Conservation (phyloP, 1,284 basidiomycete genomes). For the Trametes polyzona region DNA sequence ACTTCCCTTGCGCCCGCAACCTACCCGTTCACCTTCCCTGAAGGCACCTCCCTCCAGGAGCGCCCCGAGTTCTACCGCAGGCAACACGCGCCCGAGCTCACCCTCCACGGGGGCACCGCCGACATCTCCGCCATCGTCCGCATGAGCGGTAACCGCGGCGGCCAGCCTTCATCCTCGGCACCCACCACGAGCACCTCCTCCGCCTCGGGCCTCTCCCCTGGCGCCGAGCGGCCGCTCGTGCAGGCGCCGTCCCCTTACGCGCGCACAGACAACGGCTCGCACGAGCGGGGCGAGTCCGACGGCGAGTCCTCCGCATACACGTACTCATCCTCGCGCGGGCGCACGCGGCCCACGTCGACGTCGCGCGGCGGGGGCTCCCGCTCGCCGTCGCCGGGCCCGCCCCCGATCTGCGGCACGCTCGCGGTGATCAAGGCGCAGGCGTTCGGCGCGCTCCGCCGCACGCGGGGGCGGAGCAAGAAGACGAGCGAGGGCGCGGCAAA, state of each 20-base stretch:
- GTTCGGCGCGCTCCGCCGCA: conserved; percentile 79
- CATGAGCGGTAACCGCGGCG: conserved; percentile 45
- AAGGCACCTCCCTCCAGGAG: conserved; percentile 54
- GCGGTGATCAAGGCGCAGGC: conserved; percentile 88
- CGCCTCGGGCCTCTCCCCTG: conserved; percentile 48
- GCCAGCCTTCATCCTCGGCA: conserved; percentile 30
- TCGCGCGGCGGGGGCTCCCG: conserved; percentile 61
- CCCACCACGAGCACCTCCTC: conserved; percentile 52
- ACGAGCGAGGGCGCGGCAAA: conserved; percentile 72
- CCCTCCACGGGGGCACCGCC: conserved; percentile 71
- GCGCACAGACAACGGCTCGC: conserved; percentile 51
- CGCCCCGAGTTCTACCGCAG: conserved; percentile 68
- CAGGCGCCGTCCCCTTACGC: conserved; percentile 55
- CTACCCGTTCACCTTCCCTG: conserved; percentile 65
- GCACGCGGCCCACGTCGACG: conserved; percentile 31
- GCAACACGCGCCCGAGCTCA: conserved; percentile 59
- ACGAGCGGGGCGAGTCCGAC: conserved; percentile 55
- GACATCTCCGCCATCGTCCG: conserved; percentile 63
- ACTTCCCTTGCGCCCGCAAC: conserved; percentile 61
- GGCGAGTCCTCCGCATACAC: conserved; percentile 52
- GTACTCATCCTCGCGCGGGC: conserved; percentile 32
- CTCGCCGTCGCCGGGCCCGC: conserved; percentile 70
- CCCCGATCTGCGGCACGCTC: conserved; percentile 74
- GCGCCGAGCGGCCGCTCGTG: conserved; percentile 52
- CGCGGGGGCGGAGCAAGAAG: conserved; percentile 71